Evolutionary conservation across 2,329 filamentous ascomycete genomes (phyloP), one percentile per base, ranked within the genome.

Genomic region (Talaromyces sp.): DNA sequence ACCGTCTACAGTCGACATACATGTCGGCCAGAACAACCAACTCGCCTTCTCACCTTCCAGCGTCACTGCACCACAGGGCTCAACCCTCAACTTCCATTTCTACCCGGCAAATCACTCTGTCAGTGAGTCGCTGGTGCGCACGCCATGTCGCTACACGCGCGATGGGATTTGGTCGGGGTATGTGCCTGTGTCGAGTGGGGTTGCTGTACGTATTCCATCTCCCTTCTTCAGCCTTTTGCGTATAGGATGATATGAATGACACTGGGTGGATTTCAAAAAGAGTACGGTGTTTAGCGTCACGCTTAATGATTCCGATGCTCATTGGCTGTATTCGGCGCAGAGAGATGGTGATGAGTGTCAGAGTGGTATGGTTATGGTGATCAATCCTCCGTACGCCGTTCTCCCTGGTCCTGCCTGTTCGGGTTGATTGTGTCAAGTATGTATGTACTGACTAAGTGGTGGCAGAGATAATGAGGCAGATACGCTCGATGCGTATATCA

Each of bases 81-180:
- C 75, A 59, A 46, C 67, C 1, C 62, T 76, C 14, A 79, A 82
- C 62, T 89, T 85, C 70, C 75, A 81, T 50, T 88, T 89, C 67
- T 87, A 84, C 64, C 85, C 86, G 1, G 77, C 77, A 24, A 85
- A 83, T 56, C 86, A 89, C 67, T 86, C 84, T 3, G 83, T 89
- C n/a, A 83, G 83, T 9, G 79, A 84, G 55, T 82, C 85, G 35
- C 84, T 81, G 54, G 88, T 81, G 65, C 72, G 75, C 2, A 75
- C 77, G n/a, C 85, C 87, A 43, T 90, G 87, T 62, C 81, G 88
- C 50, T 86, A 87, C 0, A 31, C 50, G 21, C 31, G 50, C 10
- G 46, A 46, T 3, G 87, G 71, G 2, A 41, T 69, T 19, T 75
- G 75, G 54, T 52, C 43, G n/a, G 57, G 57, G 12, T 54, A 38